Evolutionary conservation across 106 monocot species (phyloP).

Genomic region (Dendrobium officinale): DNA sequence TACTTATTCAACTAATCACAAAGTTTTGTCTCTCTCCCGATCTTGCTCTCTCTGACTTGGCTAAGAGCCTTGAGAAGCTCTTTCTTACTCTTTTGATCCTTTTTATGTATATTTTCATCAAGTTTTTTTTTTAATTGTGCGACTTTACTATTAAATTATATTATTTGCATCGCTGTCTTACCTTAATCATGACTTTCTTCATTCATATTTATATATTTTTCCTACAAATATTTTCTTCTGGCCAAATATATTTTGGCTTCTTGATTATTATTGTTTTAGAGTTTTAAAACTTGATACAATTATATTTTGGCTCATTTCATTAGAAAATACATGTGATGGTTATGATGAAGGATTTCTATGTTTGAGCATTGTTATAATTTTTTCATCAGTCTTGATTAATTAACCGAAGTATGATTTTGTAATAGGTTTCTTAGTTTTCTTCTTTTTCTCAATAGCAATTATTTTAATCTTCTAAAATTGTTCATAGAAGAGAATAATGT

Average conservation of each 20-base stretch:
- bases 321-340: neutral
- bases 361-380: neutral
- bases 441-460: neutral
- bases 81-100: too few species aligned
- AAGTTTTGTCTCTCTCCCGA: too few species aligned
- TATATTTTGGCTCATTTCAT: neutral
- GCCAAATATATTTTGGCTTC: neutral
- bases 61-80: too few species aligned
- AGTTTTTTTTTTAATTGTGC: neutral
- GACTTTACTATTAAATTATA: neutral
- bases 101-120: too few species aligned
- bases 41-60: too few species aligned
- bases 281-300: neutral
- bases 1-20: too few species aligned
- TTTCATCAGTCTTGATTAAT: too few species aligned
- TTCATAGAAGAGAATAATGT: too few species aligned
- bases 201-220: neutral
- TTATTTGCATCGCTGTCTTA: neutral
- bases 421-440: neutral
- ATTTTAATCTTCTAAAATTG: too few species aligned
- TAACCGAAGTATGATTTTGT: neutral
- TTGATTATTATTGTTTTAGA: neutral
- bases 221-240: neutral
- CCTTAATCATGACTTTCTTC: neutral
- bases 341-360: neutral